phyloP scores from a whole-genome alignment of 1,284 basidiomycete genomes.

The Apiotrichum sp. region DNA sequence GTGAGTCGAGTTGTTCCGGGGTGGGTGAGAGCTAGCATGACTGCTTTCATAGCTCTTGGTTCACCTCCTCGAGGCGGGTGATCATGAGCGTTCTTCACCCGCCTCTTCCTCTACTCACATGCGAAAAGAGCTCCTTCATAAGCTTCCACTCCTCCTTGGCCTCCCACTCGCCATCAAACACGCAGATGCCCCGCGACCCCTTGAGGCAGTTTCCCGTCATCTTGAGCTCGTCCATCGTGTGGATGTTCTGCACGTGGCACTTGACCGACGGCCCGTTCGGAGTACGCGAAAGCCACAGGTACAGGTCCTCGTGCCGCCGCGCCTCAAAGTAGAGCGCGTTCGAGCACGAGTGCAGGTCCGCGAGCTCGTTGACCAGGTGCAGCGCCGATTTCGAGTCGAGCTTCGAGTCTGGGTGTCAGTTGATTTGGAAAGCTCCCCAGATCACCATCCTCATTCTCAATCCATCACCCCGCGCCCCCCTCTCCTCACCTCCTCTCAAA shows the following conservation, averaged over 20 bases:
- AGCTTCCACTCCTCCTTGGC: conserved; percentile 75
- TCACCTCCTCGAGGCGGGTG: too few relatives aligned
- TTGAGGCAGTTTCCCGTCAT: conserved; percentile 99
- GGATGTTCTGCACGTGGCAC: conserved; percentile 95
- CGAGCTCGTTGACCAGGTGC: conserved; percentile 88
- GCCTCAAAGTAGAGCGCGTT: conserved; percentile 98
- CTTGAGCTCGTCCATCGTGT: conserved; percentile 99
- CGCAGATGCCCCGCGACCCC: conserved; percentile 84
- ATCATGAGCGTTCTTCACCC: neutral
- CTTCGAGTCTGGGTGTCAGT: conserved; percentile 66
- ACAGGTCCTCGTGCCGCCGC: conserved; percentile 89
- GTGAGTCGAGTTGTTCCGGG: neutral
- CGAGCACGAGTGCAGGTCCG: conserved; percentile 97
- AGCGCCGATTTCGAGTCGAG: conserved; percentile 96
- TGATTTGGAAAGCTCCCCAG: neutral
- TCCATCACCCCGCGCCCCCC: too few relatives aligned
- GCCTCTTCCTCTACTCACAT: conserved; percentile 56
- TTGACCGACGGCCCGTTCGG: conserved; percentile 97
- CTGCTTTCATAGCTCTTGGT: neutral
- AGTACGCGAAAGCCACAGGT: conserved; percentile 93
- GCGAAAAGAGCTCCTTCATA: conserved; percentile 92
- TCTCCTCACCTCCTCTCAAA: conserved; percentile 2
- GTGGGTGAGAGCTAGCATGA: neutral
- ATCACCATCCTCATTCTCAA: neutral
- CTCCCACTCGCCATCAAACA: conserved; percentile 90